These are phyloP conservation scores for Thermoascus crustaceus DNA, from an alignment of 2,329 filamentous ascomycete species.

Conservation along the genomic window DNA sequence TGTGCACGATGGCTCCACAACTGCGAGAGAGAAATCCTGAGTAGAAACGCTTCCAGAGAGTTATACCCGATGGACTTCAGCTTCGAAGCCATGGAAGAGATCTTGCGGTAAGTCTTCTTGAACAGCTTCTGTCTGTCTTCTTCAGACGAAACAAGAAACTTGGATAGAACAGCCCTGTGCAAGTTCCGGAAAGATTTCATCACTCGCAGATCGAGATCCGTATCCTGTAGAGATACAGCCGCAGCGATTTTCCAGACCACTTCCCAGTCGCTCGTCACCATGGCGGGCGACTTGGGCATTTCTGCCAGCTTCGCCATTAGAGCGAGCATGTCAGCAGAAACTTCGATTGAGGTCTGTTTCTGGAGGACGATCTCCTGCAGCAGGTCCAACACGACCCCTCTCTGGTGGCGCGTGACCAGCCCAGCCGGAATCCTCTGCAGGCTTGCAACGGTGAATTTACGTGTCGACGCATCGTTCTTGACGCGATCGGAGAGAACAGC, in stretches of 20 bases:
- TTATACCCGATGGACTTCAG: conserved; percentile 23
- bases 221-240: conserved; percentile 23
- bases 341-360: conserved; percentile 16
- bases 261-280: conserved; percentile 27
- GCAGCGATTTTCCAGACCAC: conserved; percentile 29
- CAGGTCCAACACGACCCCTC: conserved; percentile 26
- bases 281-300: conserved; percentile 31
- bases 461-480: conserved; percentile 20
- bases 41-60: conserved; percentile 30
- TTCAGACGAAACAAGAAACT: conserved; percentile 26
- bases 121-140: conserved; percentile 26
- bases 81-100: conserved; percentile 22
- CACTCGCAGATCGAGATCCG: conserved; percentile 24
- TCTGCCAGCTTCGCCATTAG: conserved; percentile 33
- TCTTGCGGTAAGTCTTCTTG: conserved; percentile 26
- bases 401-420: conserved; percentile 30
- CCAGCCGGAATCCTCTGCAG: conserved; percentile 29
- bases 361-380: conserved; percentile 25
- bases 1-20: conserved; percentile 26
- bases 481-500: conserved; percentile 25
- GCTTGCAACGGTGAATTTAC: conserved; percentile 25
- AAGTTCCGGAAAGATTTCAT: conserved; percentile 32
- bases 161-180: conserved; percentile 26
- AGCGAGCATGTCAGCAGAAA: conserved; percentile 26
- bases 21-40: conserved; percentile 26